A percentile compares a stretch with the other conserved stretches of the same genome.
Conservation (phyloP, 306 rosid species). For the Vicia sativa region DNA sequence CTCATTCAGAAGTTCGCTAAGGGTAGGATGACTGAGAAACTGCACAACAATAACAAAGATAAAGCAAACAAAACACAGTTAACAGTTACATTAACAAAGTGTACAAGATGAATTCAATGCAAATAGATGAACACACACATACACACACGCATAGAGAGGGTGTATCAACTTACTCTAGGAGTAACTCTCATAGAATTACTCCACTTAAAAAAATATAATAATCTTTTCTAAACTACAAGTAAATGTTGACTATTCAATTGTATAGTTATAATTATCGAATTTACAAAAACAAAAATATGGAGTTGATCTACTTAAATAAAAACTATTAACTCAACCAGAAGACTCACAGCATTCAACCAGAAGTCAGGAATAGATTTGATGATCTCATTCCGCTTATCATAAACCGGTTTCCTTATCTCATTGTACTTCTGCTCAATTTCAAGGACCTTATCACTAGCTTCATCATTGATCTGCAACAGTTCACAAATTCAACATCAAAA, state of each 20-base stretch:
- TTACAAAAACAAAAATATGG: too few species aligned
- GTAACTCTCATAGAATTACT: too few species aligned
- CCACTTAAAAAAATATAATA: too few species aligned
- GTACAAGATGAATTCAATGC: neutral
- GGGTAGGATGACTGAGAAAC: slow-evolving; percentile 27
- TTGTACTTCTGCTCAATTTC: slow-evolving; percentile 91
- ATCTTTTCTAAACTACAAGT: too few species aligned
- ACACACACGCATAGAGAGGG: too few species aligned
- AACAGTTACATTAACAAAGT: neutral
- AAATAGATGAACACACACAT: too few species aligned
- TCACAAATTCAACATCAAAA: neutral
- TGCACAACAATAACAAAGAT: slow-evolving; percentile 6
- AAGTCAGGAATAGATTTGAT: slow-evolving; percentile 86
- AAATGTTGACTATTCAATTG: too few species aligned
- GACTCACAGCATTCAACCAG: slow-evolving; percentile 87
- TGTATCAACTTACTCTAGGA: too few species aligned
- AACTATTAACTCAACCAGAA: too few species aligned
- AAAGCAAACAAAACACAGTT: neutral
- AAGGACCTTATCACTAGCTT: slow-evolving; percentile 87
- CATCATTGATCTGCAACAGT: slow-evolving; percentile 66
- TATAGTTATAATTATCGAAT: too few species aligned
- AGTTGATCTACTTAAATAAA: too few species aligned
- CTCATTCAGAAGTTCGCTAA: slow-evolving; percentile 15
- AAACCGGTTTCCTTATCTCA: slow-evolving; percentile 79
- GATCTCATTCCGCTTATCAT: slow-evolving; percentile 74